Base-by-base conservation (phyloP, 352 stramenopile species). In the Phytophthora kernoviae region DNA sequence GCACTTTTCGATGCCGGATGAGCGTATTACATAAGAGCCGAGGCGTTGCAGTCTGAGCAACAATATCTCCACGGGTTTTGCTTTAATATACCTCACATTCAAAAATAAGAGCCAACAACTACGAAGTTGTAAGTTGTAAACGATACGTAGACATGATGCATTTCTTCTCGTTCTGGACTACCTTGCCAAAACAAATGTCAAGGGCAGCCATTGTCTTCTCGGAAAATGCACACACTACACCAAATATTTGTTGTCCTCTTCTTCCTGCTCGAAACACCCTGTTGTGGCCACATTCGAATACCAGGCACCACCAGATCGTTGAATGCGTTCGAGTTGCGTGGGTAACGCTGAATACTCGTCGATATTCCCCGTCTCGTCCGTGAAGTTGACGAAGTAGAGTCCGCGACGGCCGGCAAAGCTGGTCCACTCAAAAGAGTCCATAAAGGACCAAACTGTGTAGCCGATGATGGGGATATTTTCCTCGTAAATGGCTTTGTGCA, bases 361-460 rank as follows among this genome's bases (percentile, higher is more conserved):
- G 22, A 69, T 57, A 37, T 70, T 54, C 8, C 65, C 65, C 4
- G 59, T 85, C 32, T 41, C 20, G 5, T 63, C 56, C 0, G 76
- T 75, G 54, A 62, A 88, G 41, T 88, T 79, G 39, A 89, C 73
- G 34, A 79, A 82, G 56, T 80, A 87, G 17, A 89, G 64, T 26
- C 79, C 79, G 50, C 81, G 81, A 39, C 77, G 77, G 27, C 72
- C 69, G 36, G 75, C 65, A 48, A 77, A 75, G 17, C 20, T 65
- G 12, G 52, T 65, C 66, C 66, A 75, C 50, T 75, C 61, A 17
- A 70, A 75, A 24, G 55, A 39, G 46, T 75, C 66, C 47, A 71
- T 54, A n/a, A 75, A 65, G 22, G 75, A 90, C 94, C 94, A 98
- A 14, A 87, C 90, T 65, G 94, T 98, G 69, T 98, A 98, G 2